A percentile compares a stretch with the other conserved stretches of the same genome.
phyloP scores from a whole-genome alignment of 371 early-diverging fungal species.

The Zancudomyces culisetae region DNA sequence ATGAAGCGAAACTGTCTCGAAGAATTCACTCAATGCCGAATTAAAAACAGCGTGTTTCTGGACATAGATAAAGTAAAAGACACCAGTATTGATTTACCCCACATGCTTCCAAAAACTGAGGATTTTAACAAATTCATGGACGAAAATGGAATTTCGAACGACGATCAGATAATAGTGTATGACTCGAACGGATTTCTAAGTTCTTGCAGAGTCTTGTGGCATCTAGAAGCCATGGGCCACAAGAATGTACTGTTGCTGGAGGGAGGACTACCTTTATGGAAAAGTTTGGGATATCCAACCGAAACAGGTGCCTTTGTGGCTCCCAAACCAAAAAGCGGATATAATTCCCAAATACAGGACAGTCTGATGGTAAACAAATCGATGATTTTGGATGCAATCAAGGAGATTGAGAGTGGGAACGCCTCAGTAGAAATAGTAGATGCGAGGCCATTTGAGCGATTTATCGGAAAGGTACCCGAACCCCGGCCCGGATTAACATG shows the following conservation, averaged over 20 bases:
- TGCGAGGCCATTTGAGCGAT: slow-evolving; percentile 49
- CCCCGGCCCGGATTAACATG: slow-evolving; percentile 61
- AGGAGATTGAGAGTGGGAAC: slow-evolving; percentile 9
- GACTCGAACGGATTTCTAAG: slow-evolving; percentile 48
- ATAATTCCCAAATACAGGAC: not conserved
- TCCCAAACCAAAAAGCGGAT: not conserved
- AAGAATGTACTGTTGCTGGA: slow-evolving; percentile 61
- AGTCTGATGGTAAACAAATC: not conserved
- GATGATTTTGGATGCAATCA: slow-evolving; percentile 5
- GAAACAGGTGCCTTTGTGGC: slow-evolving; percentile 10
- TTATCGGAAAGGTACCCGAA: slow-evolving; percentile 60
- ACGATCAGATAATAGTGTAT: slow-evolving; percentile 57
- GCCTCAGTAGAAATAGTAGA: slow-evolving; percentile 41
- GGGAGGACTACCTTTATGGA: slow-evolving; percentile 75
- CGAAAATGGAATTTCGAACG: slow-evolving; percentile 40
- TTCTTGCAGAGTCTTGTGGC: slow-evolving; percentile 64
- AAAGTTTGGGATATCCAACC: slow-evolving; percentile 28
- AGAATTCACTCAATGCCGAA: slow-evolving; percentile 40
- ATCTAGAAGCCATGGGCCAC: slow-evolving; percentile 75
- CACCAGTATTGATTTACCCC: slow-evolving; percentile 38
- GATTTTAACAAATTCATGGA: slow-evolving; percentile 40
- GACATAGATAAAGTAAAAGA: slow-evolving; percentile 59
- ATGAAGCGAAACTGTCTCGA: slow-evolving; percentile 37
- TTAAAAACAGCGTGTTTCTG: slow-evolving; percentile 33
- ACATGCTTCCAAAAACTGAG: slow-evolving; percentile 53